Evolutionary conservation across 2,329 filamentous ascomycete species (phyloP).

Genomic region (Endothia cerciana): DNA sequence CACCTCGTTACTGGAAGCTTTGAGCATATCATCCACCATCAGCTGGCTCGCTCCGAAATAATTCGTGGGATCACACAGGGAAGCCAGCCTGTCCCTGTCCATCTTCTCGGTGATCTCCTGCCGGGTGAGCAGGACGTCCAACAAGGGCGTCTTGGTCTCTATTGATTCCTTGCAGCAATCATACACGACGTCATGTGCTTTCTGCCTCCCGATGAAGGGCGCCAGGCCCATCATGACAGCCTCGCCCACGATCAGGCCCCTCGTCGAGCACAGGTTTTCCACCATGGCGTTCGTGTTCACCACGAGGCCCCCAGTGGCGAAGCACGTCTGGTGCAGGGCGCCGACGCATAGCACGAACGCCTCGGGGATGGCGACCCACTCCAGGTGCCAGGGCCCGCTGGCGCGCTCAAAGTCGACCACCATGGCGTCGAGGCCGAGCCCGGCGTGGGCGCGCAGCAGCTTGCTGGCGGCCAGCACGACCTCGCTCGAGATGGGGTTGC

Average conservation of each 20-base stretch:
- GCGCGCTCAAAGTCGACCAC: slow-evolving; percentile 61
- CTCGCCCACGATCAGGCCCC: slow-evolving; percentile 59
- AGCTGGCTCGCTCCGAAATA: slow-evolving; percentile 41
- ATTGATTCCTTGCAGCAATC: no score
- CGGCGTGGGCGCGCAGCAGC: slow-evolving; percentile 54
- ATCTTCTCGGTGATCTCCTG: slow-evolving; percentile 47
- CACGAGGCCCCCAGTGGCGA: slow-evolving; percentile 54
- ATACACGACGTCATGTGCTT: slow-evolving; percentile 61
- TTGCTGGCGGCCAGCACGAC: slow-evolving; percentile 59
- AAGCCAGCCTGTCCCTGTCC: slow-evolving; percentile 28
- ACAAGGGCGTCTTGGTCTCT: no score
- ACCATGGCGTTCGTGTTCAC: slow-evolving; percentile 55
- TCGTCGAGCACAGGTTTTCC: slow-evolving; percentile 53
- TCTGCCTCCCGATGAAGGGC: slow-evolving; percentile 53
- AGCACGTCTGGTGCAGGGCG: slow-evolving; percentile 57
- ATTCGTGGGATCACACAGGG: slow-evolving; percentile 42
- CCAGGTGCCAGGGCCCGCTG: slow-evolving; percentile 62
- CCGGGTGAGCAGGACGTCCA: slow-evolving; percentile 47
- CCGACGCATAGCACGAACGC: slow-evolving; percentile 58
- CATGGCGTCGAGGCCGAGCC: slow-evolving; percentile 59
- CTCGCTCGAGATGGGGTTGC: slow-evolving; percentile 62
- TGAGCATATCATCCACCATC: slow-evolving; percentile 37
- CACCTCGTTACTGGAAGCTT: slow-evolving; percentile 27
- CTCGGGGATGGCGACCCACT: slow-evolving; percentile 60
- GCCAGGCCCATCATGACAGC: slow-evolving; percentile 65